Evolutionary conservation across 2,329 filamentous ascomycete genomes (phyloP).

Genomic region (Colletotrichum truncatum): DNA sequence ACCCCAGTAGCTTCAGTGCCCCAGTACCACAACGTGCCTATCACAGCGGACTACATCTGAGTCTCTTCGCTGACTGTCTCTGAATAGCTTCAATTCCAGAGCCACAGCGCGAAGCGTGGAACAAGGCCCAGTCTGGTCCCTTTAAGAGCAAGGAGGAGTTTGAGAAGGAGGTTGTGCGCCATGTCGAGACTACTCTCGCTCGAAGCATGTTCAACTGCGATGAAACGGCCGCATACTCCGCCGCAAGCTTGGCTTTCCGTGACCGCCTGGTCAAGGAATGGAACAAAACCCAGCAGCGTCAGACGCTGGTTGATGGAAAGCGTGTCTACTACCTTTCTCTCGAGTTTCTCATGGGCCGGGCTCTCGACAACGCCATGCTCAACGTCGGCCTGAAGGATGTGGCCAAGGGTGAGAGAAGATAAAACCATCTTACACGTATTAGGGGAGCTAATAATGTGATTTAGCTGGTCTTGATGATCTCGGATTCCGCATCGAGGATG

Average conservation of each 20-base stretch:
- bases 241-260: conserved; percentile 89
- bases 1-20: conserved; percentile 13
- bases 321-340: conserved; percentile 96
- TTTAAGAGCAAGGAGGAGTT: conserved; percentile 88
- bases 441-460: conserved; percentile 31
- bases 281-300: conserved; percentile 98
- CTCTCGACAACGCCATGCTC: conserved; percentile 98
- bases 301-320: conserved; percentile 91
- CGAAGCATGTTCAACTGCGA: conserved; percentile 99
- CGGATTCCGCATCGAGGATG: conserved; percentile 96
- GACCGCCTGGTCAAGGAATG: conserved; percentile 94
- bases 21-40: background rate
- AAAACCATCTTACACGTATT: background rate
- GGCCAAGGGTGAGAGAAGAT: conserved; percentile 71
- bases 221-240: conserved; percentile 90
- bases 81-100: conserved; percentile 80
- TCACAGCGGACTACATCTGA: background rate
- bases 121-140: conserved; percentile 67
- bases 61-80: conserved; percentile 8
- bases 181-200: conserved; percentile 96
- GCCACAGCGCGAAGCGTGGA: conserved; percentile 84
- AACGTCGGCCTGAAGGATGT: conserved; percentile 90
- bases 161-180: conserved; percentile 85
- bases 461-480: conserved; percentile 86
- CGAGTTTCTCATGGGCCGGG: conserved; percentile 97